These are phyloP conservation scores for Gilbertella persicaria DNA, from an alignment of 371 early-diverging fungal species.

Conservation along the genomic window DNA sequence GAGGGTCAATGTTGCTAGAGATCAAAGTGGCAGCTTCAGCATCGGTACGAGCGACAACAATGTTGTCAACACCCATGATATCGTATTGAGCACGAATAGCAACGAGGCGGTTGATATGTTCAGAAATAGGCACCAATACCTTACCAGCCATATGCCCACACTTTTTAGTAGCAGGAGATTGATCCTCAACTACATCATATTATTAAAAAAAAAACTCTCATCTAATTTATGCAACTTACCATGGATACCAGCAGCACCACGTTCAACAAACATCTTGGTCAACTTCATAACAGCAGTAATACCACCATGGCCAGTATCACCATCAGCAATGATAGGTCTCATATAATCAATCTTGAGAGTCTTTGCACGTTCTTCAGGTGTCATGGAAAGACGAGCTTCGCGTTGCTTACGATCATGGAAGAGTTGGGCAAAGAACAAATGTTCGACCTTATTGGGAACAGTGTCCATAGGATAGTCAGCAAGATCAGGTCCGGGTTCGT, in stretches of 20 bases:
- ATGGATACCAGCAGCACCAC: conserved; percentile 93
- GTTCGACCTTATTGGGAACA: conserved; percentile 98
- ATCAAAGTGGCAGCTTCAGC: conserved; percentile 97
- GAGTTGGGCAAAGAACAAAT: conserved; percentile 95
- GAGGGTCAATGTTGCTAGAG: conserved; percentile 93
- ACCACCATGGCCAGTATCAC: conserved; percentile 97
- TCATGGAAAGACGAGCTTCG: conserved; percentile 79
- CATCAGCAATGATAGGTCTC: conserved; percentile 97
- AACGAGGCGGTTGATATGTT: conserved; percentile 97
- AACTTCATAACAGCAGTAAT: conserved; percentile 93
- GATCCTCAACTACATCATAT: conserved; percentile 78
- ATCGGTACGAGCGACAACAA: conserved; percentile 95
- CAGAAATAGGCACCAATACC: conserved; percentile 94
- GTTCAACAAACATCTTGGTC: conserved; percentile 93
- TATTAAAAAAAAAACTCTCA: not conserved
- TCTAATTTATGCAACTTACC: too few species aligned
- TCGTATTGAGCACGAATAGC: conserved; percentile 97
- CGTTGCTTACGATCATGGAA: conserved; percentile 98
- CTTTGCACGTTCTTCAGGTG: conserved; percentile 70
- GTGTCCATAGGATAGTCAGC: conserved; percentile 99
- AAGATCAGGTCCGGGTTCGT: conserved; percentile 99
- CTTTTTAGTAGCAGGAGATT: conserved; percentile 95
- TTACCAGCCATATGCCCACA: conserved; percentile 99
- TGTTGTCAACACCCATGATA: conserved; percentile 96
- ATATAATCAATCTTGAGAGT: conserved; percentile 86